Evolutionary conservation across 2,329 filamentous ascomycete species (phyloP).

Genomic region (Tolypocladium pustulatum): DNA sequence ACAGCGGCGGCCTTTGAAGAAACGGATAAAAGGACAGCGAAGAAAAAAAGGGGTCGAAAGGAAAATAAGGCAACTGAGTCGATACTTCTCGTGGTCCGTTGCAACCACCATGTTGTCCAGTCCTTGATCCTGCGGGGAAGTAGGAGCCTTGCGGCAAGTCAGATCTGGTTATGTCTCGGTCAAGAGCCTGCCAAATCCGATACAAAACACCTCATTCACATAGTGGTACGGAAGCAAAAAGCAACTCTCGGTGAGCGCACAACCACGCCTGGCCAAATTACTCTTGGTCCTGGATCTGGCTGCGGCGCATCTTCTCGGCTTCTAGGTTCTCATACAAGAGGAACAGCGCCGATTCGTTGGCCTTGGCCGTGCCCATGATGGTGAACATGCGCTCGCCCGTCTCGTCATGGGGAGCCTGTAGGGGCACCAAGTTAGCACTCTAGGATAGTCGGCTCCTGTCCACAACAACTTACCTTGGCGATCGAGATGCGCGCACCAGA

Average conservation of each 20-base stretch:
- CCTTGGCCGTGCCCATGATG: conserved; percentile 88
- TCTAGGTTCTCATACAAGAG: conserved; percentile 97
- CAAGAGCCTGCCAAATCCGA: conserved; percentile 38
- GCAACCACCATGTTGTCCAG: conserved; percentile 33
- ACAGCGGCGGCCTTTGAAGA: background rate
- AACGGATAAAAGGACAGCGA: conserved; percentile 12
- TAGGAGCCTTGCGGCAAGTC: conserved; percentile 52
- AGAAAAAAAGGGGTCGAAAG: conserved; percentile 9
- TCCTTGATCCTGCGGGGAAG: conserved; percentile 33
- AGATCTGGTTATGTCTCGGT: conserved; percentile 44
- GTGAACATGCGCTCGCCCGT: conserved; percentile 99
- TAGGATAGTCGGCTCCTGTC: no score
- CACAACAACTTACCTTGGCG: conserved; percentile 56
- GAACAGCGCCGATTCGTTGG: conserved; percentile 93
- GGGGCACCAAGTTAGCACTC: background rate
- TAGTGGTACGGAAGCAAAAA: conserved; percentile 18
- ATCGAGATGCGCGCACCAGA: conserved; percentile 97
- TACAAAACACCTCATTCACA: conserved; percentile 26
- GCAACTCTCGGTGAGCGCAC: conserved; percentile 12
- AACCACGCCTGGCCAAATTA: conserved; percentile 20
- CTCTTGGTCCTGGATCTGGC: conserved; percentile 55
- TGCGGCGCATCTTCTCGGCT: conserved; percentile 97
- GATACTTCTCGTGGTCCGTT: conserved; percentile 15
- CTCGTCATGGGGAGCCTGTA: conserved; percentile 79
- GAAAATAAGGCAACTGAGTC: conserved; percentile 9